These are phyloP conservation scores for Coemansia pectinata DNA, from an alignment of 192 early-diverging fungal species.

Conservation along the genomic window DNA sequence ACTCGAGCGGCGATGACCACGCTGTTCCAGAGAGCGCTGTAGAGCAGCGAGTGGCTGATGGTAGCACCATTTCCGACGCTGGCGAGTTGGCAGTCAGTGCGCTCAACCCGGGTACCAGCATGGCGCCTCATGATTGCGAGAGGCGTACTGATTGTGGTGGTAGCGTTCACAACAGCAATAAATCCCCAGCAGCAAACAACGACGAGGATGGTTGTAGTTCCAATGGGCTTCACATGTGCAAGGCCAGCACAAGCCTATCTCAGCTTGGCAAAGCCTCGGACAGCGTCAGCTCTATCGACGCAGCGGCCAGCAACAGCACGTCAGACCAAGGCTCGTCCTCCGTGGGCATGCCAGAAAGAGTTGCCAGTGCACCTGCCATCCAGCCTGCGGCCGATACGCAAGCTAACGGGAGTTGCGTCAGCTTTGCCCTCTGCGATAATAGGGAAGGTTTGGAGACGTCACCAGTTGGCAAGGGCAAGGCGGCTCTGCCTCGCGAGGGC, in stretches of 20 bases:
- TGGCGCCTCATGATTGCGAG: neutral
- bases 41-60: neutral
- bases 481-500: conserved; percentile 7
- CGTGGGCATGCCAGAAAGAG: conserved; percentile 10
- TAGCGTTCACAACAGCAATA: neutral
- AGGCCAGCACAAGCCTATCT: conserved; percentile 45
- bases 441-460: conserved; percentile 6
- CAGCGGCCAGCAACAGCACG: neutral
- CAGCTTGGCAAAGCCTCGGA: conserved; percentile 18
- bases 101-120: neutral
- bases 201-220: neutral
- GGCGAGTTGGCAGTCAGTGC: neutral
- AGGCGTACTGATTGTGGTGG: neutral
- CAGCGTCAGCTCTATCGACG: neutral
- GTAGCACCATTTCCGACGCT: neutral
- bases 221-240: conserved; percentile 36
- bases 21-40: neutral
- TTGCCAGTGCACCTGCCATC: conserved; percentile 23
- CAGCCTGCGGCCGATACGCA: neutral
- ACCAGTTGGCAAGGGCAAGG: conserved; percentile 20
- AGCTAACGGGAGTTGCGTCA: neutral
- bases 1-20: neutral
- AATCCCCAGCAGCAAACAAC: neutral
- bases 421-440: neutral
- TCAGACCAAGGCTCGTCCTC: neutral